Evolutionary conservation across 371 early-diverging fungal species (phyloP), one percentile per base, ranked within the genome.

Genomic region (Saksenaea vasiformis): DNA sequence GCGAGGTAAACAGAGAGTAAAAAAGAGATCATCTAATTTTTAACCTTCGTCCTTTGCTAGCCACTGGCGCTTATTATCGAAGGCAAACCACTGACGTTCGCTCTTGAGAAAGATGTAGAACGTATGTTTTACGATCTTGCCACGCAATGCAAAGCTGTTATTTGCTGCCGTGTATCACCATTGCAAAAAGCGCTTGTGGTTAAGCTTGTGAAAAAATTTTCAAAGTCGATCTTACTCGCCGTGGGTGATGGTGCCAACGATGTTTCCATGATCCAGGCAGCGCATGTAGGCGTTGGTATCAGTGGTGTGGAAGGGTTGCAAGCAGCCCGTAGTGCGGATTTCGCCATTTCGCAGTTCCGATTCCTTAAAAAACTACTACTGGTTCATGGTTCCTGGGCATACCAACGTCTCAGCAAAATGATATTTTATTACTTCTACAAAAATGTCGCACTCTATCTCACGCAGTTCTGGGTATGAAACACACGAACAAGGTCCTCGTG

Each of bases 161-260:
- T 95, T 5, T 95, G 95, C 72, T 97, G 96, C 72, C 92, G 98
- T 69, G 95, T 96, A 17, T 92, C 94, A 10, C 98, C 98, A 26
- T 72, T 93, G 19, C 95, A 97, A 62, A 98, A 98, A 77, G 95
- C 96, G 0, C 73, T 93, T 58, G 94, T 98, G 15, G 95, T 96
- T 22, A 91, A 91, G 67, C 75, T 93, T 17, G 93, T 98, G 38
- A 93, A 93, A 68, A 85, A 90, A 13, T 83, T 84, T 39, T 78
- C 77, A 41, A 91, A 85, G 65, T 90, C 93, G 0, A 91, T 90
- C 67, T 74, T 89, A 54, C 89, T 93, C 63, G 97, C 91, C 51
- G 95, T 97, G 56, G 98, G 99, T 54, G 99, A 99, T 77, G 99
- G 99, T 44, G 98, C 98, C 28, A 99, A 99, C 70, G 99, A 99